Evolutionary conservation across 345 rosid genomes (phyloP).

Genomic region (Salix dunnii): DNA sequence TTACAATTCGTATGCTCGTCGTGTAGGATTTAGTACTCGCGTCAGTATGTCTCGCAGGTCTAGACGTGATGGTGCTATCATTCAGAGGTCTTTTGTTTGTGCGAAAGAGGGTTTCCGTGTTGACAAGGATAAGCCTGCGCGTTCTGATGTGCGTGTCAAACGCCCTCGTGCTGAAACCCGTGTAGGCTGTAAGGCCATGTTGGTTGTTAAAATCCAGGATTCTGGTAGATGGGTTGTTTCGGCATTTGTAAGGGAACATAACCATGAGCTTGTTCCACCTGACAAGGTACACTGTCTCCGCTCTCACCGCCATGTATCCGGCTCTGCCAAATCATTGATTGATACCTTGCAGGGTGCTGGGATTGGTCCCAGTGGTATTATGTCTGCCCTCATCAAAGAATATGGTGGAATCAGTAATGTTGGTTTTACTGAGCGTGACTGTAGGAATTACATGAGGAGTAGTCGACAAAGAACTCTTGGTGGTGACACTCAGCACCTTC

Average conservation of each 20-base stretch:
- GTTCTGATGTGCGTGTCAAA: slow-evolving; percentile 27
- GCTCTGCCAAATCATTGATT: slow-evolving; percentile 58
- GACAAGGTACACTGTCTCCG: slow-evolving; percentile 61
- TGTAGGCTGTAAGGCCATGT: slow-evolving; percentile 59
- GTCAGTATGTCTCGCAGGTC: slow-evolving; percentile 63
- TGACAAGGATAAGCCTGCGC: slow-evolving; percentile 16
- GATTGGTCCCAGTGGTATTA: slow-evolving; percentile 60
- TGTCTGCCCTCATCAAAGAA: slow-evolving; percentile 58
- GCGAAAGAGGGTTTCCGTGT: slow-evolving; percentile 61
- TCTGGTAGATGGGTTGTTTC: slow-evolving; percentile 58
- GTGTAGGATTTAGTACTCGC: slow-evolving; percentile 55
- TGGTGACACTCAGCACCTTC: slow-evolving; percentile 48
- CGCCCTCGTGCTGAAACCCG: slow-evolving; percentile 53
- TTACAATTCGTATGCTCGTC: slow-evolving; percentile 64
- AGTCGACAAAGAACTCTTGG: slow-evolving; percentile 45
- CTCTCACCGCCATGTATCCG: slow-evolving; percentile 58
- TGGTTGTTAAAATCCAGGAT: slow-evolving; percentile 57
- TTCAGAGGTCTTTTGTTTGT: slow-evolving; percentile 63
- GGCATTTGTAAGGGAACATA: slow-evolving; percentile 51
- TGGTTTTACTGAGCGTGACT: slow-evolving; percentile 57
- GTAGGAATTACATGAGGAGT: slow-evolving; percentile 58
- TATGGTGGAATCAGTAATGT: slow-evolving; percentile 59
- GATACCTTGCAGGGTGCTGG: slow-evolving; percentile 66
- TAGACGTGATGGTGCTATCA: slow-evolving; percentile 62
- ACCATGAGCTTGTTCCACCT: slow-evolving; percentile 59